Evolutionary conservation across 306 rosid genomes (phyloP), one percentile per base, ranked within the genome.

Genomic region (Rubus idaeus): DNA sequence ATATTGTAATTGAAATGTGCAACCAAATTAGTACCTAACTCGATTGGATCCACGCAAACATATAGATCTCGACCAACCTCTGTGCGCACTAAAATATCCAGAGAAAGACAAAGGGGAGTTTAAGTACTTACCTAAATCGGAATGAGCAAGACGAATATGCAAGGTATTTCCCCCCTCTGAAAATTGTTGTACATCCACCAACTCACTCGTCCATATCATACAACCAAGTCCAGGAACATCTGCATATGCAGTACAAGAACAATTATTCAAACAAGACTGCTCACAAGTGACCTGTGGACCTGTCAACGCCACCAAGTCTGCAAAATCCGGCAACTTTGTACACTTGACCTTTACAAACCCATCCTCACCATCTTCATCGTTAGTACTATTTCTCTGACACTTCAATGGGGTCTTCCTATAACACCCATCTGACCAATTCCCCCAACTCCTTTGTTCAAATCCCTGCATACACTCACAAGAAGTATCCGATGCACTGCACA

Each of bases 321-420:
- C 91, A 10, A 89, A 94, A 66, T 94, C 98, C 0, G 98, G 98
- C 85, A 91, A 61, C 87, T 88, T 94, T 81, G 82, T 79, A 26
- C 68, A 39, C 16, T 8, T 70, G 3, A 44, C 37, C 6, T 2
- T 18, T 10, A 21, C 67, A 57, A 94, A 94, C 2, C 96, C 96
- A 80, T 94, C 98, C 26, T 70, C 87, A 55, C 57, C 80, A 64
- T 49, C 81, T 47, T 67, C 77, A 76, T 5, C 88, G 69, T 10
- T 68, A 42, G 49, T 42, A 21, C 68, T 71, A 70, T 57, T 83
- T 17, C 68, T 82, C 79, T 80, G 76, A 70, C 83, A 84, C 86
- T 82, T 86, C 64, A 91, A 81, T 0, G 17, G 71, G 0, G 85
- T 89, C 21, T 17, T 73, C 87, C 98, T 88, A 67, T 2, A 16